phyloP scores from a whole-genome alignment of 2,329 filamentous ascomycete species.

The Alternaria angustiovoidea region DNA sequence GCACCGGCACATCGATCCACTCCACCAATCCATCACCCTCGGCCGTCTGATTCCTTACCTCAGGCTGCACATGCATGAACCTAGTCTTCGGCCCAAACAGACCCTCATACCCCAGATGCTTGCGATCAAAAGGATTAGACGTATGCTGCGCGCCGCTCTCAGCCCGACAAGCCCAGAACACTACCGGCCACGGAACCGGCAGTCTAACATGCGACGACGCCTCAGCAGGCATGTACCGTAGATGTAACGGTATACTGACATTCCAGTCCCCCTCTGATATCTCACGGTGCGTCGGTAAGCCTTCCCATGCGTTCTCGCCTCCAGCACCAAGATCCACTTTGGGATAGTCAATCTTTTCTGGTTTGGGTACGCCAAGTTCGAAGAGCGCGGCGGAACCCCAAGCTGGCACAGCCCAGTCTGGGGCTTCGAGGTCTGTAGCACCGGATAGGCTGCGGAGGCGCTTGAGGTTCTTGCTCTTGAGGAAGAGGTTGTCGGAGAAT shows the following conservation, averaged over 20 bases:
- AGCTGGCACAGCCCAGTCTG: constrained; percentile 75
- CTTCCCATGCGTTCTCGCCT: constrained; percentile 1
- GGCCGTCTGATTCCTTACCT: background rate
- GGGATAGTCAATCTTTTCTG: constrained; percentile 13
- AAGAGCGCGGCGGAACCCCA: constrained; percentile 86
- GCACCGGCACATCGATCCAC: constrained; percentile 53
- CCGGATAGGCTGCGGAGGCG: constrained; percentile 73
- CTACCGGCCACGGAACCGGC: constrained; percentile 77
- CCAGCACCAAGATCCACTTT: constrained; percentile 7
- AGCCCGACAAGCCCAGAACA: constrained; percentile 89
- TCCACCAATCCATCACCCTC: constrained; percentile 32
- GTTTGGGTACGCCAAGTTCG: constrained; percentile 67
- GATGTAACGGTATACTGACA: constrained; percentile 79
- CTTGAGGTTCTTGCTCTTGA: constrained; percentile 79
- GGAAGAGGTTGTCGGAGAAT: constrained; percentile 76
- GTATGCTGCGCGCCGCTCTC: constrained; percentile 72
- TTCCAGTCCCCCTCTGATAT: constrained; percentile 59
- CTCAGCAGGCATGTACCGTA: constrained; percentile 73
- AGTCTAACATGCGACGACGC: constrained; percentile 50
- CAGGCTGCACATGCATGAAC: constrained; percentile 75
- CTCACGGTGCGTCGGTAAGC: constrained; percentile 25
- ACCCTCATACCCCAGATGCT: constrained; percentile 84
- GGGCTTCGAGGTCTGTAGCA: constrained; percentile 89
- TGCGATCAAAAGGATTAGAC: constrained; percentile 83
- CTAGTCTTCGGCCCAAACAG: constrained; percentile 78